phyloP scores from a whole-genome alignment of 2,329 filamentous ascomycete genomes.

The Thielaviopsis punctulata region DNA sequence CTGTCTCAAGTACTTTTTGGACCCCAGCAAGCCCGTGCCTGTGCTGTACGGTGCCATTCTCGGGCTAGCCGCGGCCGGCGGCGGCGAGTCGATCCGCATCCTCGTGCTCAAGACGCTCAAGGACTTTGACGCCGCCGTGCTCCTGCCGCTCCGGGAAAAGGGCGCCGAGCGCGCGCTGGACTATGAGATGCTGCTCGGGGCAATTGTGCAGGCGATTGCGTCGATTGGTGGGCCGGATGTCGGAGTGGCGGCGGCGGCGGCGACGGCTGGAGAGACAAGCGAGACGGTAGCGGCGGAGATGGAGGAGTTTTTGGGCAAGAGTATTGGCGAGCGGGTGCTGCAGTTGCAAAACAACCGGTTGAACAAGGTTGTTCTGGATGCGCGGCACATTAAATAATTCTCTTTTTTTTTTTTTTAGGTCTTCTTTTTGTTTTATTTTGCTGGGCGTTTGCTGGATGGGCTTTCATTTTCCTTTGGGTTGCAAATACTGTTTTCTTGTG shows the following conservation, averaged over 20 bases:
- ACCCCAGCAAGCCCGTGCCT: slow-evolving; percentile 64
- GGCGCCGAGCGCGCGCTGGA: slow-evolving; percentile 29
- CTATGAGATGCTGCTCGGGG: slow-evolving; percentile 37
- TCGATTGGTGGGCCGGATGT: slow-evolving; percentile 23
- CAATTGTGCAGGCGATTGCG: slow-evolving; percentile 35
- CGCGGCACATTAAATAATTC: slow-evolving; percentile 29
- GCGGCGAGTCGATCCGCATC: slow-evolving; percentile 38
- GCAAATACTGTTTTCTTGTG: not conserved
- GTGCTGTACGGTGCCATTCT: slow-evolving; percentile 80
- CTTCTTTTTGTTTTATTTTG: not conserved
- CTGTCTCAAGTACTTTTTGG: slow-evolving; percentile 80
- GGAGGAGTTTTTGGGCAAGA: slow-evolving; percentile 37
- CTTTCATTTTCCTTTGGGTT: not conserved
- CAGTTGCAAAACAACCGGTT: slow-evolving; percentile 29
- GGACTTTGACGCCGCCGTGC: slow-evolving; percentile 33
- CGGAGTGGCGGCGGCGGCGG: slow-evolving; percentile 1
- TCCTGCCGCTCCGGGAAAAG: slow-evolving; percentile 35
- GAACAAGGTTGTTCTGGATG: slow-evolving; percentile 35
- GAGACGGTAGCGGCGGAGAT: slow-evolving; percentile 26
- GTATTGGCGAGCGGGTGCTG: slow-evolving; percentile 32
- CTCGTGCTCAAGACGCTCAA: slow-evolving; percentile 39
- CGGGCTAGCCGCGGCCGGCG: slow-evolving; percentile 64
- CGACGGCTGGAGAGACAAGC: slow-evolving; percentile 7
- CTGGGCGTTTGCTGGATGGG: not conserved
- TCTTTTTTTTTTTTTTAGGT: not conserved